Percentiles rank a stretch among this genome's conserved stretches.
These are phyloP conservation scores for Thecaphora frezii DNA, from an alignment of 1,284 basidiomycete species.

Conservation along the genomic window DNA sequence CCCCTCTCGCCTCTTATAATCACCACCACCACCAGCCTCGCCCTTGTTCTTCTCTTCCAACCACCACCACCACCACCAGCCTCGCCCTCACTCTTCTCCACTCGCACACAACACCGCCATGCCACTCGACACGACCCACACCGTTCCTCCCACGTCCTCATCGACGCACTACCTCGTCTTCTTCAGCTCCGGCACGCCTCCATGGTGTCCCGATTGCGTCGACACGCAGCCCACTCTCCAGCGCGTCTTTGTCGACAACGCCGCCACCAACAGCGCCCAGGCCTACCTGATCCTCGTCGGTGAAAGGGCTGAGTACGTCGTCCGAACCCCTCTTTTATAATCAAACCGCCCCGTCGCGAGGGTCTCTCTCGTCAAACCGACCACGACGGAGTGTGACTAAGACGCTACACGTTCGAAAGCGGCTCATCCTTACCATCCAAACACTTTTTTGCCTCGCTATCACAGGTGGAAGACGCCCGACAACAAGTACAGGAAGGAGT, in stretches of 20 bases:
- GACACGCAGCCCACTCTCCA: conserved; percentile 28
- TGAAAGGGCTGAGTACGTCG: conserved; percentile 24
- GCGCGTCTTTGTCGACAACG: conserved; percentile 20
- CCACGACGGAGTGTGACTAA: no score
- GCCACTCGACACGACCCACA: conserved; percentile 18
- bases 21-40: no score
- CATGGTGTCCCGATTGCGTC: conserved; percentile 48
- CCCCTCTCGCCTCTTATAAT: no score
- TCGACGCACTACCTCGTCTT: conserved; percentile 31
- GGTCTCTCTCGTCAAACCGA: no score
- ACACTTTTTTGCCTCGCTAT: neutral
- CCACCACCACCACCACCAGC: no score
- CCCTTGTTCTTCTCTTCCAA: no score
- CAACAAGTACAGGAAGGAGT: conserved; percentile 28
- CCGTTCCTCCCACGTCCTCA: conserved; percentile 2
- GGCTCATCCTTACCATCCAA: no score
- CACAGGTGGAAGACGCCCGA: conserved; percentile 31
- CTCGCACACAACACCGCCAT: no score
- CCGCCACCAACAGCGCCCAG: conserved; percentile 5
- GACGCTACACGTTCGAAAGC: no score
- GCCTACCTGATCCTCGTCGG: conserved; percentile 34
- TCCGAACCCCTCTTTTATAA: no score
- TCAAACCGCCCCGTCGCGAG: no score
- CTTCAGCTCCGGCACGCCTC: conserved; percentile 37
- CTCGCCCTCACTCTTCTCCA: no score